phyloP scores from a whole-genome alignment of 2,329 filamentous ascomycete genomes.

The Talaromyces sp. region DNA sequence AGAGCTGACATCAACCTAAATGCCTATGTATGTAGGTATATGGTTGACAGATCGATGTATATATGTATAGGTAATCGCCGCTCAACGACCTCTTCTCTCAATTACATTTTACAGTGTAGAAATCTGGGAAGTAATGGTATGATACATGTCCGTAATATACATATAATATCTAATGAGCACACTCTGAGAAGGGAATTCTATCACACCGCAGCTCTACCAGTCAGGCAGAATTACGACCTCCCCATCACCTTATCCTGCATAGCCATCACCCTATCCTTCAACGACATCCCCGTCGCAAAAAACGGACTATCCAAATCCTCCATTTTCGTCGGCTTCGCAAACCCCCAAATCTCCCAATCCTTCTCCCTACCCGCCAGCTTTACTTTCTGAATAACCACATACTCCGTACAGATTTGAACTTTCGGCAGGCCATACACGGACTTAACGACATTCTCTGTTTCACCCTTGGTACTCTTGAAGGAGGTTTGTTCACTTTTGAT shows the following conservation, averaged over 20 bases:
- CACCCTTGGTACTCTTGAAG: slow-evolving; percentile 6
- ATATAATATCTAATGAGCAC: not conserved
- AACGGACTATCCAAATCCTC: slow-evolving; percentile 36
- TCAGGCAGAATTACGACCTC: not conserved
- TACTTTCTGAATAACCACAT: slow-evolving; percentile 51
- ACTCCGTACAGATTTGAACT: slow-evolving; percentile 47
- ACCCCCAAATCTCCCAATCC: slow-evolving; percentile 52
- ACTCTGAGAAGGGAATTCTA: not conserved
- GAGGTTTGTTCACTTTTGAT: slow-evolving; percentile 31
- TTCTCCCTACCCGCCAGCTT: slow-evolving; percentile 40
- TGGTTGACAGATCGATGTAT: not conserved
- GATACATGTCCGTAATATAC: not conserved
- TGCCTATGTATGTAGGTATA: no score
- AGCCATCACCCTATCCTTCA: slow-evolving; percentile 32
- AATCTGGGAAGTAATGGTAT: not conserved
- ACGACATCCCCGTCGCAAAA: slow-evolving; percentile 34
- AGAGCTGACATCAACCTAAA: not conserved
- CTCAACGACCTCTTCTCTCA: not conserved
- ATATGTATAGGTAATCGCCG: not conserved
- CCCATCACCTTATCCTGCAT: slow-evolving; percentile 15
- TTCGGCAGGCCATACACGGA: slow-evolving; percentile 24
- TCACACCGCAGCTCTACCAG: not conserved
- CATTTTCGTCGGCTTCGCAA: slow-evolving; percentile 42
- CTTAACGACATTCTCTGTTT: not conserved
- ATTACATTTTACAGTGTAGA: not conserved